phyloP scores from a whole-genome alignment of 441 rosid species.

The Populus hybrid region DNA sequence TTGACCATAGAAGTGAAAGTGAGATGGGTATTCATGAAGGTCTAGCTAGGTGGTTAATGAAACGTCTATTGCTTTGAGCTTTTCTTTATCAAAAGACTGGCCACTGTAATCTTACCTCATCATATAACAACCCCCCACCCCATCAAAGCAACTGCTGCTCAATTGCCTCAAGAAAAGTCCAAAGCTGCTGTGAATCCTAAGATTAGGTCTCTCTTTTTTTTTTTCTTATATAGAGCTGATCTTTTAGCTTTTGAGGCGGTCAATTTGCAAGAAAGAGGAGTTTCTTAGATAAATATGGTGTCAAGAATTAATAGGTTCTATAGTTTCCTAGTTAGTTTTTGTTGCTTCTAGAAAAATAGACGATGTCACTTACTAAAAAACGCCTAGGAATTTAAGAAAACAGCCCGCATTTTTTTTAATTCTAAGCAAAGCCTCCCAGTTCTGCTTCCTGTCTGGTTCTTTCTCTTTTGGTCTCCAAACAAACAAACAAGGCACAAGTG shows the following conservation, averaged over 20 bases:
- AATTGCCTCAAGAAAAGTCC: conserved; percentile 1
- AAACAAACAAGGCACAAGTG: conserved; percentile 18
- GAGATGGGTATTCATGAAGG: conserved; percentile 10
- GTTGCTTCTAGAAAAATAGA: conserved; percentile 26
- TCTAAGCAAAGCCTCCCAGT: conserved; percentile 34
- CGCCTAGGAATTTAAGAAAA: conserved; percentile 26
- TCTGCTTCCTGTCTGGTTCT: conserved; percentile 22
- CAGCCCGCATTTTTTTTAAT: conserved; percentile 21
- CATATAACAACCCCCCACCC: neutral
- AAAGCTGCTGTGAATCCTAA: neutral
- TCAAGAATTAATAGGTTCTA: conserved; percentile 12
- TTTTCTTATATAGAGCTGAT: neutral
- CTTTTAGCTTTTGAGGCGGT: neutral
- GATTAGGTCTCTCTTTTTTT: conserved; percentile 2
- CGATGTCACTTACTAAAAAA: conserved; percentile 10
- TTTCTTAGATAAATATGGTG: neutral
- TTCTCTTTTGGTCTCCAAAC: conserved; percentile 38
- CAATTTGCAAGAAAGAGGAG: conserved; percentile 2
- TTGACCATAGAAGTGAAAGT: conserved; percentile 14
- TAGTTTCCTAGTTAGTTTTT: conserved; percentile 10
- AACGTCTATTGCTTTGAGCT: conserved; percentile 19
- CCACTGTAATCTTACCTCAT: neutral
- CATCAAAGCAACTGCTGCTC: neutral
- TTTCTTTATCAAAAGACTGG: conserved; percentile 17
- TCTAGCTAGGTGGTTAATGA: conserved; percentile 16